Evolutionary conservation across 2,329 filamentous ascomycete species (phyloP), one percentile per base, ranked within the genome.

Genomic region (Bipolaris bicolor): DNA sequence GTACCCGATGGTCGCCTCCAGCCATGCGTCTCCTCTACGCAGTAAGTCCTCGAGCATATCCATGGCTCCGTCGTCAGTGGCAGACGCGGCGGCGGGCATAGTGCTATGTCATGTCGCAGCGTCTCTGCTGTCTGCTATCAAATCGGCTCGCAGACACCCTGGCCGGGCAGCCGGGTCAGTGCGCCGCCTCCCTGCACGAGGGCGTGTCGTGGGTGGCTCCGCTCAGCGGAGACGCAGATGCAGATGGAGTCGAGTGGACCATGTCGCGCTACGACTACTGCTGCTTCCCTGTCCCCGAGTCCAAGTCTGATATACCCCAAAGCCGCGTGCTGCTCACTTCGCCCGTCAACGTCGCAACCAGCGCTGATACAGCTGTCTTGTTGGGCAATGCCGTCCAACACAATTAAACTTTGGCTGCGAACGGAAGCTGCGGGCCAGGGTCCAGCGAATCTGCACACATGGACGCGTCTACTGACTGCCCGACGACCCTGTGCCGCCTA

Each of bases 391-490:
- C 33, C 13, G 29, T 43, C 37, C 22, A 45, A 41, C 52, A 56
- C 9, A 20, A 45, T 20, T 36, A 57, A 56, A 49, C 48, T 49
- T 53, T 29, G 55, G 45, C 39, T 47, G 57, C 62, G 60, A 55
- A 55, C 63, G 61, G 60, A 47, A 65, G 55, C 54, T 57, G 63
- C 64, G 63, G 63, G 44, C 46, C 59, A 62, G 58, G 66, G 63
- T 66, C 62, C 57, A 69, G 49, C 37, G 29, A 31, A 13, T 31
- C 29, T 31, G 29, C 10, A 31, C 29, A 31, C 29, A 31, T 31
- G 29, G 29, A 31, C 29, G 29, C 29, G 29, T 31, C 29, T 31
- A 31, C 29, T 31, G 29, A 11, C 29, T 31, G 29, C 29, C 29
- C 26, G 26, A 26, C 24, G 26, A 26, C 24, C 24, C 24, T 26